A percentile compares a stretch with the other conserved stretches of the same genome.
Evolutionary conservation across 2,329 filamentous ascomycete genomes (phyloP).

Genomic region (Beauveria sp.): DNA sequence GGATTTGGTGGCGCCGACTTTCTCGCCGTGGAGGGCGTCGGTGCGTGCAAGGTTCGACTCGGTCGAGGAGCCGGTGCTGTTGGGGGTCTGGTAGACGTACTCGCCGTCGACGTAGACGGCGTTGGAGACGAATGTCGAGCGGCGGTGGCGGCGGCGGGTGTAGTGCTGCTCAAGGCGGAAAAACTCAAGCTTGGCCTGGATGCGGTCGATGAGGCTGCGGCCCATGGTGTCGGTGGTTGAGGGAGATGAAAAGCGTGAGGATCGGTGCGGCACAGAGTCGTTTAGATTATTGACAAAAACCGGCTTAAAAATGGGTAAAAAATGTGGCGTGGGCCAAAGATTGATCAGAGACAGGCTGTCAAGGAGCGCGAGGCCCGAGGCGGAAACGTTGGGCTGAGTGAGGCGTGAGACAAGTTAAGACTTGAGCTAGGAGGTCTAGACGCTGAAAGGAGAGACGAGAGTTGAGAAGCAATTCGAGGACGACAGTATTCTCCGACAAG

Average conservation of each 20-base stretch:
- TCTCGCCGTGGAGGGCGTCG: slow-evolving; percentile 30
- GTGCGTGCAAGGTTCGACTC: slow-evolving; percentile 31
- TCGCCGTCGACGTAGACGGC: slow-evolving; percentile 93
- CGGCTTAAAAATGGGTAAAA: too few relatives aligned
- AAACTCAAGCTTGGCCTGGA: slow-evolving; percentile 71
- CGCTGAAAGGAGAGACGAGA: slow-evolving; percentile 5
- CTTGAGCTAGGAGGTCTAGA: neutral
- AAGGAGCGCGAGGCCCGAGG: neutral
- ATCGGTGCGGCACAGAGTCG: neutral
- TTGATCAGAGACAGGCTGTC: neutral
- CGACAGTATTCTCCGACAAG: neutral
- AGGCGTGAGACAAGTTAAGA: neutral
- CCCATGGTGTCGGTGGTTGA: slow-evolving; percentile 28
- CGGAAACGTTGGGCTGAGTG: neutral
- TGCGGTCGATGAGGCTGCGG: slow-evolving; percentile 48
- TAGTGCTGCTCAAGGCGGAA: slow-evolving; percentile 94
- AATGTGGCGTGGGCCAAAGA: neutral
- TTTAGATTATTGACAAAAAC: too few relatives aligned
- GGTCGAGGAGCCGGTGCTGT: slow-evolving; percentile 48
- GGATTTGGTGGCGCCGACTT: slow-evolving; percentile 20
- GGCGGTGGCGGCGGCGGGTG: slow-evolving; percentile 76
- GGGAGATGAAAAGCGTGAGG: neutral
- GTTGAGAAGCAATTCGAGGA: neutral
- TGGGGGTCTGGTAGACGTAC: slow-evolving; percentile 71
- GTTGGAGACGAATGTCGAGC: slow-evolving; percentile 81